Percentiles rank a stretch among this genome's conserved stretches.
Conservation (phyloP, 2,329 filamentous ascomycete species). For the Elsinoe australis region DNA sequence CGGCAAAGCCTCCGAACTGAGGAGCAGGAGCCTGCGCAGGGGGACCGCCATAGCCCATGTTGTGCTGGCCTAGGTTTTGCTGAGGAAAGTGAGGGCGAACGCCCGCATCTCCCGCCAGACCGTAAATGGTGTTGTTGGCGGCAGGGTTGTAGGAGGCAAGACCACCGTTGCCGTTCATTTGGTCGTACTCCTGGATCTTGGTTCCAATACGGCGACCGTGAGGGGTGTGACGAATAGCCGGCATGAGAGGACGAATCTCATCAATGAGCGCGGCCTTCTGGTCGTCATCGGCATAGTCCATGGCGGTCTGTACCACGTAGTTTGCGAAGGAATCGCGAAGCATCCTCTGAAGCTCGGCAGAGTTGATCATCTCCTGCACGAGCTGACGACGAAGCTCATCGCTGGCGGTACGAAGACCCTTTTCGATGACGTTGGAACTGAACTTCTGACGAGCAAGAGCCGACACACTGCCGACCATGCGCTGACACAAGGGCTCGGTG, state of each 20-base stretch:
- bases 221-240: constrained; percentile 78
- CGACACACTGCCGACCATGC: constrained; percentile 66
- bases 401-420: constrained; percentile 73
- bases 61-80: no score
- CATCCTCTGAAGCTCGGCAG: constrained; percentile 75
- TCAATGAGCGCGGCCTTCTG: constrained; percentile 73
- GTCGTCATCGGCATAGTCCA: constrained; percentile 70
- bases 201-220: constrained; percentile 89
- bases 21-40: neutral
- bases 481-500: constrained; percentile 77
- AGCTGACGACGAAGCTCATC: constrained; percentile 68
- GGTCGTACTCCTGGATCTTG: constrained; percentile 62
- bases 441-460: constrained; percentile 91
- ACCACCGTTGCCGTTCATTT: constrained; percentile 20
- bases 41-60: neutral
- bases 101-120: constrained; percentile 9
- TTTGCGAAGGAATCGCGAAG: constrained; percentile 92
- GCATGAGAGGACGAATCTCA: constrained; percentile 73
- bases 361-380: constrained; percentile 69
- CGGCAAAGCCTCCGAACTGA: neutral
- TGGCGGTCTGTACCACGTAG: constrained; percentile 94
- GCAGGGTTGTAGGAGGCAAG: neutral
- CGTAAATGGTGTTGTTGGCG: neutral
- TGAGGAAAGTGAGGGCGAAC: neutral
- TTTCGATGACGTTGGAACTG: constrained; percentile 98